Percentiles rank a stretch among this genome's conserved stretches.
Conservation (phyloP, 148 eudicot species). For the Fallopia convolvulus region DNA sequence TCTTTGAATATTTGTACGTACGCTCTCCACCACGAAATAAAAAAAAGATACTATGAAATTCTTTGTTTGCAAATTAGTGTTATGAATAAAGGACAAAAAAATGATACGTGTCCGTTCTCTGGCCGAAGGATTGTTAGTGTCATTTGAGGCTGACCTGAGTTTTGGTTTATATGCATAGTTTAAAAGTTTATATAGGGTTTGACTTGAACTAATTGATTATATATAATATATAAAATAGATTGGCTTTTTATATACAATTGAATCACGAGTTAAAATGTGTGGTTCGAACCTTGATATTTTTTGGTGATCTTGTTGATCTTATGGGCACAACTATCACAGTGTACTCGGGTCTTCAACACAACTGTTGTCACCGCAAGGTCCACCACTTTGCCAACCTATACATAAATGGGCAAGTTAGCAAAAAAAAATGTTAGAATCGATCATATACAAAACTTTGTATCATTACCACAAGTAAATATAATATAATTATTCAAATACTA, state of each 20-base stretch:
- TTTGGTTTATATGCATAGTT: neutral
- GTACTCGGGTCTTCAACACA: constrained; percentile 49
- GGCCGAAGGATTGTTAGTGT: neutral
- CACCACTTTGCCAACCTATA: neutral
- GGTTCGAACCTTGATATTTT: constrained; percentile 38
- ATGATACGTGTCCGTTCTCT: neutral
- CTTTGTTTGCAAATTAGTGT: neutral
- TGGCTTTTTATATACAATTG: neutral
- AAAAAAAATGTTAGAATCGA: neutral
- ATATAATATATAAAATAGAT: neutral
- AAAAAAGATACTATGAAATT: neutral
- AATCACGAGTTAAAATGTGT: neutral
- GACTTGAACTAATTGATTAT: neutral
- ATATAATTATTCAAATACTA: too few relatives aligned
- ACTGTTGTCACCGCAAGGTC: constrained; percentile 27
- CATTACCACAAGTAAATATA: too few relatives aligned
- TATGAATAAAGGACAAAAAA: neutral
- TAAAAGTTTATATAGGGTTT: neutral
- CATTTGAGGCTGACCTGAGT: neutral
- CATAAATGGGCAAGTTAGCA: neutral
- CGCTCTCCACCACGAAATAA: neutral
- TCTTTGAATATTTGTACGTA: neutral
- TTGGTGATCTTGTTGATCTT: constrained; percentile 35
- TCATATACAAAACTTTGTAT: too few relatives aligned
- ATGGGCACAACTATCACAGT: constrained; percentile 55